phyloP scores from a whole-genome alignment of 192 early-diverging fungal species.

The Spizellomyces punctatus region DNA sequence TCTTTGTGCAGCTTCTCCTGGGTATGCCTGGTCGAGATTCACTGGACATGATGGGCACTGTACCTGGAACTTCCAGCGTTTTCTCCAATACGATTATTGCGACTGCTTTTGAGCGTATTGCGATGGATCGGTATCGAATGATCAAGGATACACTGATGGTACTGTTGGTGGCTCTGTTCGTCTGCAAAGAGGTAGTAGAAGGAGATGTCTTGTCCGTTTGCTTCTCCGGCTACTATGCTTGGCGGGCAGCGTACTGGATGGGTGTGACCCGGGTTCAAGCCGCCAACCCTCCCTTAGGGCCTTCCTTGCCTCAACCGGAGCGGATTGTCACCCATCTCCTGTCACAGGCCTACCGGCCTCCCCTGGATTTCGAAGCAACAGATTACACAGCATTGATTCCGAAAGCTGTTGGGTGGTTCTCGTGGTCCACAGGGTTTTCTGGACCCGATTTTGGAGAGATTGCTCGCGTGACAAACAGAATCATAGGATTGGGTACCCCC shows the following conservation, averaged over 20 bases:
- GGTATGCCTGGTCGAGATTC: neutral
- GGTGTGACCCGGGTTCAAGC: no score
- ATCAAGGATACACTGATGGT: slow-evolving; percentile 12
- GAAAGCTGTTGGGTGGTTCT: neutral
- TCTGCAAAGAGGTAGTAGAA: neutral
- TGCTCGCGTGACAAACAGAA: slow-evolving; percentile 4
- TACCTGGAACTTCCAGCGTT: slow-evolving; percentile 16
- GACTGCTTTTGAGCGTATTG: neutral
- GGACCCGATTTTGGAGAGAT: neutral
- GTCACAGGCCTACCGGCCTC: neutral
- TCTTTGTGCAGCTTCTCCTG: neutral
- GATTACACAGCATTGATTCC: neutral
- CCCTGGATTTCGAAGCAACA: neutral
- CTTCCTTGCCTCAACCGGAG: neutral
- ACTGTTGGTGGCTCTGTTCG: neutral
- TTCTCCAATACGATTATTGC: slow-evolving; percentile 23
- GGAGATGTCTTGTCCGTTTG: neutral
- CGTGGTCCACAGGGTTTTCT: neutral
- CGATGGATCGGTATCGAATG: neutral
- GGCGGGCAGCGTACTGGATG: neutral
- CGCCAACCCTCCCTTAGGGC: neutral
- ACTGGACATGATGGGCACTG: neutral
- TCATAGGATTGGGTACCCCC: slow-evolving; percentile 9
- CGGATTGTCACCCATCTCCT: neutral
- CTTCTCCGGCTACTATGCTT: slow-evolving; percentile 1